phyloP scores from a whole-genome alignment of 371 early-diverging fungal species.

The Circinella umbellata region DNA sequence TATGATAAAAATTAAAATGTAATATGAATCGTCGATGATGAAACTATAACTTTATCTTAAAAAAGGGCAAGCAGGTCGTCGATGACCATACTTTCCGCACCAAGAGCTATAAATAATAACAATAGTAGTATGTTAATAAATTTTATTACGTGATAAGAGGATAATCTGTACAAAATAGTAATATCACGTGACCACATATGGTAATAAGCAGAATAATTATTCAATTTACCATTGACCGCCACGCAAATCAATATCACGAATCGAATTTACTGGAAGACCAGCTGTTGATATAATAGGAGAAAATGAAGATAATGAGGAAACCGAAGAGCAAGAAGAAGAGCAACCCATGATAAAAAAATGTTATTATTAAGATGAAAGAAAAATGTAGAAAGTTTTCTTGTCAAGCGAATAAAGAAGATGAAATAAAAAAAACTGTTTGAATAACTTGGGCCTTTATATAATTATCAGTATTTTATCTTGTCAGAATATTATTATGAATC shows the following conservation, averaged over 20 bases:
- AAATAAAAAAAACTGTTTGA: no score
- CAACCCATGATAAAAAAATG: neutral
- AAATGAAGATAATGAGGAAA: neutral
- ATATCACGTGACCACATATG: neutral
- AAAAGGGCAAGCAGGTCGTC: constrained; percentile 11
- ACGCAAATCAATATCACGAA: constrained; percentile 9
- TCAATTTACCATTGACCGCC: constrained; percentile 26
- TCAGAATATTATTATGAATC: no score
- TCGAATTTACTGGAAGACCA: constrained; percentile 1
- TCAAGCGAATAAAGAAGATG: no score
- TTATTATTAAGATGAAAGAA: no score
- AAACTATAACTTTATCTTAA: constrained; percentile 7
- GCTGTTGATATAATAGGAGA: neutral
- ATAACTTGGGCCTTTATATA: no score
- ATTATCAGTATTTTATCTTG: no score
- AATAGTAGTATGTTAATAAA: neutral
- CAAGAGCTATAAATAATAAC: constrained; percentile 12
- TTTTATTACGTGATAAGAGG: no score
- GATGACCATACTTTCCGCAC: constrained; percentile 25
- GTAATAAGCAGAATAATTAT: neutral
- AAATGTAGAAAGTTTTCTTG: no score
- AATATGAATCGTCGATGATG: no score
- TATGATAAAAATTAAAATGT: no score
- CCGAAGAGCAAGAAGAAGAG: neutral
- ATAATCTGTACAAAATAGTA: neutral